Percentiles rank a stretch among this genome's conserved stretches.
These are phyloP conservation scores for Lipomyces yamanashiensis DNA, from an alignment of 805 yeast genomes.

Conservation along the genomic window DNA sequence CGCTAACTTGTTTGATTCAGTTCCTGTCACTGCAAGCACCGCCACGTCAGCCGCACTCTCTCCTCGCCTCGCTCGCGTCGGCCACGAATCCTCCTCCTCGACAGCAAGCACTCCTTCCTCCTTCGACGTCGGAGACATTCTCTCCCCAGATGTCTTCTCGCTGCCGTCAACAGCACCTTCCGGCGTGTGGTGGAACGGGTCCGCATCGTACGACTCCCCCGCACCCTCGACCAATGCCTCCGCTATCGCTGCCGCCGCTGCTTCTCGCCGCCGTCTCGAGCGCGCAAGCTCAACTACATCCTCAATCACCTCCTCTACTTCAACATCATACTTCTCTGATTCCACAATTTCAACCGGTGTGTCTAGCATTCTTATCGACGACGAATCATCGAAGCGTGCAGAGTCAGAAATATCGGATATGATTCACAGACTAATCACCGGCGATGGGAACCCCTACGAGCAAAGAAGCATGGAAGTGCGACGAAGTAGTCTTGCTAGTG, in stretches of 20 bases:
- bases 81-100: constrained; percentile 5
- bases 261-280: constrained; percentile 30
- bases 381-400: constrained; percentile 18
- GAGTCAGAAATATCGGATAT: constrained; percentile 35
- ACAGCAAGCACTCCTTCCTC: constrained; percentile 1
- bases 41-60: constrained; percentile 15
- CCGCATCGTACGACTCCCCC: constrained; percentile 7
- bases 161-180: constrained; percentile 12
- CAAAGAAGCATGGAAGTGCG: constrained; percentile 17
- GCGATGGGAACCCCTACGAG: constrained; percentile 22
- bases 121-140: constrained; percentile 16
- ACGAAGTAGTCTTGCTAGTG: constrained; percentile 19
- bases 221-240: constrained; percentile 17
- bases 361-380: constrained; percentile 28
- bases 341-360: constrained; percentile 28
- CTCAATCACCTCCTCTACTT: constrained; percentile 28
- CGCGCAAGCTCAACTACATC: constrained; percentile 29
- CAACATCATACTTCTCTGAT: constrained; percentile 27
- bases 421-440: constrained; percentile 35
- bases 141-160: constrained; percentile 31
- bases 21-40: constrained; percentile 5
- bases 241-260: constrained; percentile 24
- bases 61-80: constrained; percentile 7
- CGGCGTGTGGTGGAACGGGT: constrained; percentile 17
- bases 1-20: constrained; percentile 13